Base-by-base conservation (phyloP, 768 basidiomycete species). In the Rubroboletus satanas region DNA sequence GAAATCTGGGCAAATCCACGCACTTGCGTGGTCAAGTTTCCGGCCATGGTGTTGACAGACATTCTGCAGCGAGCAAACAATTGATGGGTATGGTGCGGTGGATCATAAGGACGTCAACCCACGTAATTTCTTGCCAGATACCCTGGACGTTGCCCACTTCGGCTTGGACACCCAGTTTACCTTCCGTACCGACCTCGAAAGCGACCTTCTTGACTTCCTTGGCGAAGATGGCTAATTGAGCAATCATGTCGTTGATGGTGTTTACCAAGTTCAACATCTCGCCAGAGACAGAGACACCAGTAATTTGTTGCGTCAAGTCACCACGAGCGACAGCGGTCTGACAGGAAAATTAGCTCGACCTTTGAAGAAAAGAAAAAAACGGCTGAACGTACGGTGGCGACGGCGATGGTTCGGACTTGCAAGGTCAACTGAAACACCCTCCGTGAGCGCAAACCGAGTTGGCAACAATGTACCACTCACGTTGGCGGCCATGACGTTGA, bases 71-170 rank as follows among this genome's bases (percentile, higher is more conserved):
- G 54, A 39, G 32, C 12, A 41, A 45, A 17, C 45, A 11, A 45
- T 42, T 10, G 26, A 31, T 56, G 6, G 55, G 36, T 21, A 33
- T 23, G 4, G 36, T n/a, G 28, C 41, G 32, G n/a, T 5, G 4
- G 11, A 33, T 49, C 36, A n/a, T 5, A 18, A 21, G 17, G 14
- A 9, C 6, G 17, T 45, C 32, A 18, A 80, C 90, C 53, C 68
- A 94, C 90, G 95, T 98, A 70, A 99, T 98, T 70, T 96, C 94
- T 64, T 95, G 91, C 97, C 97, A 99, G 33, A 93, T 95, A 37
- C 97, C 97, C 67, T 98, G 93, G 7, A 98, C 90, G 54, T 94
- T 92, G 55, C 93, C 93, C 8, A 98, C 92, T 70, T 98, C 93
- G 5, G 97, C 97, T 66, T 97, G 95, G 0, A 96, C 97, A 61